A percentile compares a stretch with the other conserved stretches of the same genome.
These are phyloP conservation scores for Nothomitra cinnamomea DNA, from an alignment of 2,329 filamentous ascomycete species.

Conservation along the genomic window DNA sequence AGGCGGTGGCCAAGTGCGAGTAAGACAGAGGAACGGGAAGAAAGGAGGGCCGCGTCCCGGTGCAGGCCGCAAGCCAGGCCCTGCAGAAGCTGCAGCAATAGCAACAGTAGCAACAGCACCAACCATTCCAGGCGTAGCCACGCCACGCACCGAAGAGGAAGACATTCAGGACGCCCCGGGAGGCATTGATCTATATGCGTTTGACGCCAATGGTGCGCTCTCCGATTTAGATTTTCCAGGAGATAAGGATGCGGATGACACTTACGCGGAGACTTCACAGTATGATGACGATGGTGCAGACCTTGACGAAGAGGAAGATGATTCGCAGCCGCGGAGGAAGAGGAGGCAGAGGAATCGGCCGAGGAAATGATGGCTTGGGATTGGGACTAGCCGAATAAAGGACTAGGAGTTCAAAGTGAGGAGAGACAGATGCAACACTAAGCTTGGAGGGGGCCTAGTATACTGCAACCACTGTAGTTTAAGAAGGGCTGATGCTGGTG, in stretches of 20 bases:
- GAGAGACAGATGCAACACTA: too few species aligned
- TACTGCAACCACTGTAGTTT: too few species aligned
- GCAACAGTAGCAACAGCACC: too few species aligned
- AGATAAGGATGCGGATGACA: background rate
- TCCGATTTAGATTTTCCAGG: background rate
- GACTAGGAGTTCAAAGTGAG: too few species aligned
- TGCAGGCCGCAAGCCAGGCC: slow-evolving; percentile 5
- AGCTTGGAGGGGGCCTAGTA: too few species aligned
- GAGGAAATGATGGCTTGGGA: too few species aligned
- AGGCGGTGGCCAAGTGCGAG: background rate
- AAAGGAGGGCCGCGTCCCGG: slow-evolving; percentile 3
- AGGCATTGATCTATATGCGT: slow-evolving; percentile 1
- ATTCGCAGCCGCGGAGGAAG: too few species aligned
- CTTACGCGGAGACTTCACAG: slow-evolving; percentile 1
- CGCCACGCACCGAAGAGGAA: too few species aligned
- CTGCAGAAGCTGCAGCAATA: background rate
- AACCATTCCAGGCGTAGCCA: too few species aligned
- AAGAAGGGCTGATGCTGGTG: too few species aligned
- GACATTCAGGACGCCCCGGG: background rate
- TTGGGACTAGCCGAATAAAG: too few species aligned
- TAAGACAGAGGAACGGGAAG: background rate
- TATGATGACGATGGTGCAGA: background rate
- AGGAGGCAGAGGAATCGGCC: too few species aligned
- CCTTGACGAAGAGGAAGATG: background rate
- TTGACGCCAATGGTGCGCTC: background rate